Percentiles rank a stretch among this genome's conserved stretches.
Evolutionary conservation across 257 asterid species (phyloP).

Genomic region (Pogostemon cablin): DNA sequence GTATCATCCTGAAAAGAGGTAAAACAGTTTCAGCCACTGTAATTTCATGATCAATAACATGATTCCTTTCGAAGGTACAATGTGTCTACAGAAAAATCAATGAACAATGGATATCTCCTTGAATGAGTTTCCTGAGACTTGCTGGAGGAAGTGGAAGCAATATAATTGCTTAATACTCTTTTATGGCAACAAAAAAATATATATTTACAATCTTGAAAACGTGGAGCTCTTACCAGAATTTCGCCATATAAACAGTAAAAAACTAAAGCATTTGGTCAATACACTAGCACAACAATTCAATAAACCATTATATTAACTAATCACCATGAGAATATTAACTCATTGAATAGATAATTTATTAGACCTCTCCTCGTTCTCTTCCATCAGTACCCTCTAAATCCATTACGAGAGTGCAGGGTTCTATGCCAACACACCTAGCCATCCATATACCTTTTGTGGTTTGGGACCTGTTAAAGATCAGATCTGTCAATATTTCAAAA

Average conservation of each 20-base stretch:
- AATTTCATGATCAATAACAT: constrained; percentile 22
- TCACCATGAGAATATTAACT: constrained; percentile 2
- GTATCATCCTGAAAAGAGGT: constrained; percentile 78
- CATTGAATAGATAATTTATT: constrained; percentile 24
- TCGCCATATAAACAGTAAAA: constrained; percentile 11
- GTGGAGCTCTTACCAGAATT: not conserved
- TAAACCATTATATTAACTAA: not conserved
- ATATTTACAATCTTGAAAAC: not conserved
- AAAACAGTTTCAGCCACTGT: constrained; percentile 25
- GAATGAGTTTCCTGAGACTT: constrained; percentile 24
- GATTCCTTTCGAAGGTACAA: constrained; percentile 11
- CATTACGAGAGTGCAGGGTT: constrained; percentile 87
- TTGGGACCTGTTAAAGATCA: constrained; percentile 65
- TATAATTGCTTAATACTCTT: not conserved
- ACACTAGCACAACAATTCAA: constrained; percentile 9
- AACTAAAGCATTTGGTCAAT: constrained; percentile 10
- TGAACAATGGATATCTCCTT: constrained; percentile 17
- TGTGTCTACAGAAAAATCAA: constrained; percentile 20
- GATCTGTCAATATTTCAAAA: constrained; percentile 31
- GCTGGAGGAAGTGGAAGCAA: constrained; percentile 15
- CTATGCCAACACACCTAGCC: constrained; percentile 78
- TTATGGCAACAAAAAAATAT: not conserved
- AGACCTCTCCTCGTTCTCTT: constrained; percentile 99
- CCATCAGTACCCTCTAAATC: constrained; percentile 99
- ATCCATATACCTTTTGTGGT: constrained; percentile 77